phyloP scores from a whole-genome alignment of 495 filamentous ascomycete genomes.

The Aspergillus biplanus region DNA sequence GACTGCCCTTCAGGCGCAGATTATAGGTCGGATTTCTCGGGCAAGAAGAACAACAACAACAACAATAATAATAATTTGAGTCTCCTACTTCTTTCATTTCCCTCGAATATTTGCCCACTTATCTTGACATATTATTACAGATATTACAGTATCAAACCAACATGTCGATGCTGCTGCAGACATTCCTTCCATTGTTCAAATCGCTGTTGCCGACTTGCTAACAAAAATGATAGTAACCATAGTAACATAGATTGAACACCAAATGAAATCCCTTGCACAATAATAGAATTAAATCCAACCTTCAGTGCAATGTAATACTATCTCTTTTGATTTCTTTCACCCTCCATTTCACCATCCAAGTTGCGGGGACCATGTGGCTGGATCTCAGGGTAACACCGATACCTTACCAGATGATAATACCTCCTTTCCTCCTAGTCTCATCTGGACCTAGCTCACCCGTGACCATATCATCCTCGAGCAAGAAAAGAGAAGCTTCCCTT shows the following conservation, averaged over 20 bases:
- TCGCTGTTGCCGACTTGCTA: neutral
- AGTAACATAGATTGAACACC: conserved; percentile 12
- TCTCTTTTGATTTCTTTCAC: conserved; percentile 1
- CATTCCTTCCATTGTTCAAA: conserved; percentile 8
- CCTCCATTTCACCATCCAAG: neutral
- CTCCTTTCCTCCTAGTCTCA: too few relatives aligned
- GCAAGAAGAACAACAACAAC: too few relatives aligned
- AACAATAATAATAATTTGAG: too few relatives aligned
- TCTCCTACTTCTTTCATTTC: too few relatives aligned
- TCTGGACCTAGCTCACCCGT: too few relatives aligned
- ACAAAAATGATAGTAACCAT: conserved; percentile 17
- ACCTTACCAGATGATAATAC: neutral
- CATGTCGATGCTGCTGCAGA: neutral
- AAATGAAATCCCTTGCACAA: conserved; percentile 9
- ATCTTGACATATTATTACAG: too few relatives aligned
- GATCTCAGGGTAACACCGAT: conserved; percentile 7
- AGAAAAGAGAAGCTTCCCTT: neutral
- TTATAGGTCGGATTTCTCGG: too few relatives aligned
- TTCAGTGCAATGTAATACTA: conserved; percentile 1
- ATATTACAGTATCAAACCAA: neutral
- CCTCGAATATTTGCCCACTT: too few relatives aligned
- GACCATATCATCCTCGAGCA: neutral
- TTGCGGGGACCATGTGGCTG: neutral
- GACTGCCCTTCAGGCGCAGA: too few relatives aligned
- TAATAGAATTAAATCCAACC: neutral